phyloP scores from a whole-genome alignment of 441 rosid species.

The Breynia disticha region DNA sequence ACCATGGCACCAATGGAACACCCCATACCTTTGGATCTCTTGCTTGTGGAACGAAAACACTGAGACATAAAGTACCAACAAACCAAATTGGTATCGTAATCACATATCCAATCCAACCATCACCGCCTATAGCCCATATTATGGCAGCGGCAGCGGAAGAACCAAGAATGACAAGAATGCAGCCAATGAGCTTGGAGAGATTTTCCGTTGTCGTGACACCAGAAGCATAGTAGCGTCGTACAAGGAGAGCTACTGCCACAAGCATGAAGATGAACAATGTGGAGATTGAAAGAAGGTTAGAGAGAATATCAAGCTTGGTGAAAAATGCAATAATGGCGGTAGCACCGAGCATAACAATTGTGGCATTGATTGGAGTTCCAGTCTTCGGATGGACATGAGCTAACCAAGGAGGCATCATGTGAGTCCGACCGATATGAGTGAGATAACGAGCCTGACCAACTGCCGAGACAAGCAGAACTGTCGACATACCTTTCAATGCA shows the following conservation, averaged over 20 bases:
- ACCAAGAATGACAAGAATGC: slow-evolving; percentile 29
- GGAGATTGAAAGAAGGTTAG: slow-evolving; percentile 53
- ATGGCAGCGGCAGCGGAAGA: slow-evolving; percentile 40
- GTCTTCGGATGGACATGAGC: slow-evolving; percentile 52
- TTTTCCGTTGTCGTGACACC: slow-evolving; percentile 35
- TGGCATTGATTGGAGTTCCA: slow-evolving; percentile 68
- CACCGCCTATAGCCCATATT: slow-evolving; percentile 37
- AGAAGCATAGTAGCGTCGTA: slow-evolving; percentile 55
- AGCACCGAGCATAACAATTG: slow-evolving; percentile 44
- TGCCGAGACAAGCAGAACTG: slow-evolving; percentile 50
- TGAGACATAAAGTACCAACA: slow-evolving; percentile 32
- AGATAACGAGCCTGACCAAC: slow-evolving; percentile 71
- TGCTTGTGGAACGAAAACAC: slow-evolving; percentile 43
- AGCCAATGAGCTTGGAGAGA: slow-evolving; percentile 33
- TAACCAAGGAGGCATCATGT: slow-evolving; percentile 81
- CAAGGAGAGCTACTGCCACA: slow-evolving; percentile 59
- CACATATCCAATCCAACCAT: slow-evolving; percentile 51
- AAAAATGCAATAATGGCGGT: slow-evolving; percentile 62
- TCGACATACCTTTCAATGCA: slow-evolving; percentile 75
- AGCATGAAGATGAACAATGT: slow-evolving; percentile 63
- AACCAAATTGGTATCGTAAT: slow-evolving; percentile 55
- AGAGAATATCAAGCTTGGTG: slow-evolving; percentile 37
- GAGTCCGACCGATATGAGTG: slow-evolving; percentile 71
- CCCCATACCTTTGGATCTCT: slow-evolving; percentile 66
- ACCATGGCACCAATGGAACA: slow-evolving; percentile 68